Percentiles rank a stretch among this genome's conserved stretches.
Conservation (phyloP, 2,329 filamentous ascomycete species). For the Phialophora expanda region DNA sequence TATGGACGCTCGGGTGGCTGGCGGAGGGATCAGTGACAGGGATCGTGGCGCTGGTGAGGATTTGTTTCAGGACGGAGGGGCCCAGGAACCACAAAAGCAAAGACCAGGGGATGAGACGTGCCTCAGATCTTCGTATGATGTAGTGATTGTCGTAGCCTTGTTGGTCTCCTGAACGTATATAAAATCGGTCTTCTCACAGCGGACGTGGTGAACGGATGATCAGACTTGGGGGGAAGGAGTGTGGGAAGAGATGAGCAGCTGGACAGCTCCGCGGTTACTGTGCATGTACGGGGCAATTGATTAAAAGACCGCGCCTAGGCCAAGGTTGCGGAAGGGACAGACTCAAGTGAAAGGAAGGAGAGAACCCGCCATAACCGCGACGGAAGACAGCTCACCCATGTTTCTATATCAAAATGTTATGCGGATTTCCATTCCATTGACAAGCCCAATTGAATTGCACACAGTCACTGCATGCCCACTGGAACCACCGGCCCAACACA, state of each 20-base stretch:
- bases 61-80: slow-evolving; percentile 32
- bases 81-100: slow-evolving; percentile 7
- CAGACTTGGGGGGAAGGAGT: not conserved
- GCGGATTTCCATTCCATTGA: slow-evolving; percentile 15
- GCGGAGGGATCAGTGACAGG: slow-evolving; percentile 24
- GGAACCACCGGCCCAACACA: slow-evolving; percentile 19
- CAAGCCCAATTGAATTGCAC: not conserved
- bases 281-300: not conserved
- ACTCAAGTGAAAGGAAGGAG: slow-evolving; percentile 4
- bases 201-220: not conserved
- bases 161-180: slow-evolving; percentile 1
- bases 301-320: not conserved
- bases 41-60: slow-evolving; percentile 24
- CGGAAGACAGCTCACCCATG: slow-evolving; percentile 2
- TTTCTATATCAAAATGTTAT: slow-evolving; percentile 22
- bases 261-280: not conserved
- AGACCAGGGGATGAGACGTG: slow-evolving; percentile 21
- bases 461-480: slow-evolving; percentile 1
- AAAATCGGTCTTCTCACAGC: not conserved
- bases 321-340: not conserved
- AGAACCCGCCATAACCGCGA: not conserved
- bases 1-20: slow-evolving; percentile 29
- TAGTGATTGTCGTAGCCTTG: slow-evolving; percentile 13
- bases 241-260: not conserved
- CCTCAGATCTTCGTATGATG: slow-evolving; percentile 8